Conservation (phyloP, 2,329 filamentous ascomycete species). For the Pestalotiopsis sp. region DNA sequence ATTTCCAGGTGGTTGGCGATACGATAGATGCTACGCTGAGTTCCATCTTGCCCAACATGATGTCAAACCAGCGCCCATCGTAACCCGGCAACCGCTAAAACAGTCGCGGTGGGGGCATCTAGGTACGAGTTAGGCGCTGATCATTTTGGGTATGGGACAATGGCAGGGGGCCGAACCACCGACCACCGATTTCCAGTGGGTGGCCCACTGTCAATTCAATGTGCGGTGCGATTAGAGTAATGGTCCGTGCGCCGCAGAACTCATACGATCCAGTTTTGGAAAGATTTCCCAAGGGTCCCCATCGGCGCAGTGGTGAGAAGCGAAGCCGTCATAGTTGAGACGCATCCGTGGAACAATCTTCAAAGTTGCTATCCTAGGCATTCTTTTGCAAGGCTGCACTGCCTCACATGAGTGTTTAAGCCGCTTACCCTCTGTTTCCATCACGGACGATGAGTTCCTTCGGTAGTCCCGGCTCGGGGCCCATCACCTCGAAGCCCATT, state of each 20-base stretch:
- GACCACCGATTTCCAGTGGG: neutral
- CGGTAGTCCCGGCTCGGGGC: slow-evolving; percentile 69
- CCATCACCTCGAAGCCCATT: slow-evolving; percentile 66
- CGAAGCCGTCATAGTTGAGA: neutral
- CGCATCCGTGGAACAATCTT: neutral
- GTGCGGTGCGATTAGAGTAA: neutral
- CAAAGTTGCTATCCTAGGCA: neutral
- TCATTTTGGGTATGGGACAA: neutral
- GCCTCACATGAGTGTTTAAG: neutral
- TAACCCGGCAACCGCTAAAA: slow-evolving; percentile 8
- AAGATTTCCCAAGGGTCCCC: neutral
- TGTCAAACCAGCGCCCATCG: slow-evolving; percentile 10
- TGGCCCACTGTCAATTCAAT: neutral
- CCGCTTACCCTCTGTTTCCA: neutral
- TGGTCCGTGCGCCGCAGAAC: slow-evolving; percentile 1
- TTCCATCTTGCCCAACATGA: slow-evolving; percentile 1
- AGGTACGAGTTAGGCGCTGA: neutral
- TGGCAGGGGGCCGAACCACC: neutral
- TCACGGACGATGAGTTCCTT: slow-evolving; percentile 58
- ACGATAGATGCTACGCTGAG: neutral
- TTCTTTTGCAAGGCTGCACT: neutral
- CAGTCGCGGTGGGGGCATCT: neutral
- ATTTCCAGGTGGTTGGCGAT: slow-evolving; percentile 8
- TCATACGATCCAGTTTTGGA: slow-evolving; percentile 4
- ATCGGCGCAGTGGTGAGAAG: neutral